Evolutionary conservation across 192 early-diverging fungal genomes (phyloP).

Genomic region (Blastocladiella britannica): DNA sequence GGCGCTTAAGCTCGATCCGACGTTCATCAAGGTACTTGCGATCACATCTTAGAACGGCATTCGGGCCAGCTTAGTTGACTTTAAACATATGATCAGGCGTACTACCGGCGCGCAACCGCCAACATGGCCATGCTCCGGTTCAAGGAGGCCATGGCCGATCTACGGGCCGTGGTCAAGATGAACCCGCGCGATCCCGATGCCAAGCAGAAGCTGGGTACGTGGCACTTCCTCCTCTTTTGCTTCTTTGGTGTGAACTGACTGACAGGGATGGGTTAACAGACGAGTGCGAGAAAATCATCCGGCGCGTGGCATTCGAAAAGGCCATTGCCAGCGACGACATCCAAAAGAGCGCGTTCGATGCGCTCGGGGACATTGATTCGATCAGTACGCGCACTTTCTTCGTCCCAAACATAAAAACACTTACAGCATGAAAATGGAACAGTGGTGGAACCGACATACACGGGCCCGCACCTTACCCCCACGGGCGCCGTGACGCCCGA

Average conservation of each 20-base stretch:
- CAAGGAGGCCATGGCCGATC: constrained; percentile 60
- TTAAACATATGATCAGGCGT: too few relatives aligned
- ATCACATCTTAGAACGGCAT: too few relatives aligned
- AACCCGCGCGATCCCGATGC: background rate
- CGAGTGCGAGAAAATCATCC: constrained; percentile 81
- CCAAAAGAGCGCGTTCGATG: constrained; percentile 24
- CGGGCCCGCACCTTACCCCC: constrained; percentile 61
- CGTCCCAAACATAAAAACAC: too few relatives aligned
- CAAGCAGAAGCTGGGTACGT: background rate
- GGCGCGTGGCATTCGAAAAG: constrained; percentile 71
- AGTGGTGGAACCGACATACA: constrained; percentile 48
- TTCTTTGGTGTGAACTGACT: constrained; percentile 1
- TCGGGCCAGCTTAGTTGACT: too few relatives aligned
- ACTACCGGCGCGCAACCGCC: constrained; percentile 80
- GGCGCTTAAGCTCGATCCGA: constrained; percentile 60
- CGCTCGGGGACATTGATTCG: constrained; percentile 37
- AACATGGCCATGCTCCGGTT: constrained; percentile 69
- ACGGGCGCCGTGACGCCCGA: constrained; percentile 47
- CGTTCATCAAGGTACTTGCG: constrained; percentile 53
- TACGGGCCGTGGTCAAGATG: constrained; percentile 25
- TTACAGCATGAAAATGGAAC: too few relatives aligned
- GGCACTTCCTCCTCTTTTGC: background rate
- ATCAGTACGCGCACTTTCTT: constrained; percentile 47
- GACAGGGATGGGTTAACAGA: constrained; percentile 62
- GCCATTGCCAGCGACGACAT: constrained; percentile 41